Conservation (phyloP, 257 asterid species). For the Rubia yunnanensis region DNA sequence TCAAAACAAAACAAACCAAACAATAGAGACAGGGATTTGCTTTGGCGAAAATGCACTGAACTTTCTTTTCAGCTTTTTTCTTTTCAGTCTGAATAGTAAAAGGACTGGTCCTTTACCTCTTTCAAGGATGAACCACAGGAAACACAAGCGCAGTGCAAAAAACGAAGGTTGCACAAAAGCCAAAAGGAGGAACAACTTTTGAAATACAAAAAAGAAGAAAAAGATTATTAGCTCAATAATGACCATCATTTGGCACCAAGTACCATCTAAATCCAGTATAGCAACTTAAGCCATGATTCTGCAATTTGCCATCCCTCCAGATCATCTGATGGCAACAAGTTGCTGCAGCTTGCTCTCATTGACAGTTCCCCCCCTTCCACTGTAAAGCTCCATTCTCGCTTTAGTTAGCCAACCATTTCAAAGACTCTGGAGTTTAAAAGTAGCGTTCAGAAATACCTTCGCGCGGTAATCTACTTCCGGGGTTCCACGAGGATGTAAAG, state of each 20-base stretch:
- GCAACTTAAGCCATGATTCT: not conserved
- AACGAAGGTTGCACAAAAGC: not conserved
- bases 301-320: not conserved
- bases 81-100: not conserved
- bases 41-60: not conserved
- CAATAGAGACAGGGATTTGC: no score
- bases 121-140: not conserved
- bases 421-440: not conserved
- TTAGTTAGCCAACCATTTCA: not conserved
- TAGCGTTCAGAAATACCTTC: conserved; percentile 3
- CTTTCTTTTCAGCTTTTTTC: no score
- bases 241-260: not conserved
- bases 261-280: not conserved
- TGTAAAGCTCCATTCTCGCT: not conserved
- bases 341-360: conserved; percentile 1
- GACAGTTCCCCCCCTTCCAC: not conserved
- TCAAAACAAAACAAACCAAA: no score
- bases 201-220: not conserved
- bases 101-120: not conserved
- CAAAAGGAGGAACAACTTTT: not conserved
- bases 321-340: not conserved
- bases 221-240: not conserved
- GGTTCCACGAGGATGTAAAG: conserved; percentile 83
- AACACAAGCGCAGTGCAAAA: not conserved
- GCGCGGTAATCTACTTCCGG: conserved; percentile 14